Evolutionary conservation across 352 stramenopile genomes (phyloP).

Genomic region (Phytopythium aichiense): DNA sequence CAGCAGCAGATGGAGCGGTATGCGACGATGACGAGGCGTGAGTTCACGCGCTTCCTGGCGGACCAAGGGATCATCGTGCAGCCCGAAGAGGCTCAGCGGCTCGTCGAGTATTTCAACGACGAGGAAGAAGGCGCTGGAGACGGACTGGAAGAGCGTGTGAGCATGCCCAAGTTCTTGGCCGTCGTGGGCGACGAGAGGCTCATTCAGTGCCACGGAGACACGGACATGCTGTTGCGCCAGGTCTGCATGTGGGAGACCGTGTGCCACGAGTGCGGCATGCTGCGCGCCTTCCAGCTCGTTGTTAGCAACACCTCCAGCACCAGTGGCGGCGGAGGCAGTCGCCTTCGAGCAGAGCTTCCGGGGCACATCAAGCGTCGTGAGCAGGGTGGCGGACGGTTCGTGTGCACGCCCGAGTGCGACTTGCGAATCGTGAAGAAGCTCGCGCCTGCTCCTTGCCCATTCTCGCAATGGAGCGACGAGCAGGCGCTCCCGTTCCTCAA

Average conservation of each 20-base stretch:
- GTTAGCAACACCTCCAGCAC: slow-evolving; percentile 39
- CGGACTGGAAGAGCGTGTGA: slow-evolving; percentile 25
- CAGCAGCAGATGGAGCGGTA: slow-evolving; percentile 60
- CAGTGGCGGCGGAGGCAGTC: slow-evolving; percentile 20
- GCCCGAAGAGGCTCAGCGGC: slow-evolving; percentile 64
- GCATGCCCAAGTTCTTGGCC: slow-evolving; percentile 61
- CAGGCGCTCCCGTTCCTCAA: slow-evolving; percentile 49
- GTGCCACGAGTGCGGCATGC: slow-evolving; percentile 88
- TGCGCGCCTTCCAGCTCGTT: slow-evolving; percentile 86
- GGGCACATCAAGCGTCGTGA: slow-evolving; percentile 62
- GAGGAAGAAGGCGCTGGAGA: slow-evolving; percentile 42
- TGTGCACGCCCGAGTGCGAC: slow-evolving; percentile 58
- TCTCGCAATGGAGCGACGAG: slow-evolving; percentile 58
- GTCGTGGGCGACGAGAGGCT: slow-evolving; percentile 75
- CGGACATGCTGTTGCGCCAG: slow-evolving; percentile 63
- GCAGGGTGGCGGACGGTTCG: slow-evolving; percentile 36
- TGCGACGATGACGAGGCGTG: slow-evolving; percentile 36
- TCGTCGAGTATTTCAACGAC: slow-evolving; percentile 86
- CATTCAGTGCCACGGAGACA: slow-evolving; percentile 67
- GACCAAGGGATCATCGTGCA: slow-evolving; percentile 82
- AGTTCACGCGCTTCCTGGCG: slow-evolving; percentile 54
- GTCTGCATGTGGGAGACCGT: slow-evolving; percentile 92
- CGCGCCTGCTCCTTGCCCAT: slow-evolving; percentile 52
- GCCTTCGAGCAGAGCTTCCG: slow-evolving; percentile 64
- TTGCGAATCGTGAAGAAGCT: slow-evolving; percentile 55